Evolutionary conservation across 306 rosid species (phyloP).

Genomic region (Inga leiocalycina): DNA sequence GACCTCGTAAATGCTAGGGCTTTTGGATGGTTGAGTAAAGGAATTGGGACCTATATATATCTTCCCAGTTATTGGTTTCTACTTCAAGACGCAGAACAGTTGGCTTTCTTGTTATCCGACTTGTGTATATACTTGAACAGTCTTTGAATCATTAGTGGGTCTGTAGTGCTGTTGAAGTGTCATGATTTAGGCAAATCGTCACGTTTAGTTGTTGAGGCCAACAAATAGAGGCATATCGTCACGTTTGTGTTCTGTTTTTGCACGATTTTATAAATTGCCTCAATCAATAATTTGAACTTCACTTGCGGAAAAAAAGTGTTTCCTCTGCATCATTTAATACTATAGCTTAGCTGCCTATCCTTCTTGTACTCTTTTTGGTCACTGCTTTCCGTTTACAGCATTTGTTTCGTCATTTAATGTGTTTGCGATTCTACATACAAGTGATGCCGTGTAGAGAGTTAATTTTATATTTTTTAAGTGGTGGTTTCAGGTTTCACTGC

Average conservation of each 20-base stretch:
- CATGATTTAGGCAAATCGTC: too few relatives aligned
- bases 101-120: not conserved
- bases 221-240: slow-evolving; percentile 5
- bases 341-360: not conserved
- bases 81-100: too few relatives aligned
- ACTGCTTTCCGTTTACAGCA: slow-evolving; percentile 9
- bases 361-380: not conserved
- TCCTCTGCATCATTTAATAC: not conserved
- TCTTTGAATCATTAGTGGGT: not conserved
- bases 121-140: not conserved
- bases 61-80: not conserved
- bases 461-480: not conserved
- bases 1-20: not conserved
- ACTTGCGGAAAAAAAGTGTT: not conserved
- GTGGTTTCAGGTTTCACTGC: slow-evolving; percentile 43
- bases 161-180: not conserved
- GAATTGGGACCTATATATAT: too few relatives aligned
- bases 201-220: not conserved
- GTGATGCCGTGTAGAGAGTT: not conserved
- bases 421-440: not conserved
- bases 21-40: not conserved
- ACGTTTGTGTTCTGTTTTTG: not conserved
- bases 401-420: slow-evolving; percentile 19
- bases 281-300: not conserved
- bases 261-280: not conserved